Evolutionary conservation across 345 rosid genomes (phyloP).

Genomic region (Citrus hindsii): DNA sequence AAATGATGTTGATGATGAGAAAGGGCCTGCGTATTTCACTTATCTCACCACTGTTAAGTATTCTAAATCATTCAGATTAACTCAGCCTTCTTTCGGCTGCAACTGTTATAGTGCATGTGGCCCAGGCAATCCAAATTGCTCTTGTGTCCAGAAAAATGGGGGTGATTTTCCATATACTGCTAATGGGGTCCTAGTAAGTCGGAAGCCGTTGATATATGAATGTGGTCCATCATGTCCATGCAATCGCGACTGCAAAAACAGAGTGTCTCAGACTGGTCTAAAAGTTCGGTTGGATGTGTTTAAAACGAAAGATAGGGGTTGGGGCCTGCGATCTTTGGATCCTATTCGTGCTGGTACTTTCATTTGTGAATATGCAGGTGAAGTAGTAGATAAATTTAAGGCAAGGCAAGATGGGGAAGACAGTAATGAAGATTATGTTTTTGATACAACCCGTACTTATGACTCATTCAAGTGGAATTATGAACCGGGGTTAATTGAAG

Average conservation of each 20-base stretch:
- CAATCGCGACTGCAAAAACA: constrained; percentile 59
- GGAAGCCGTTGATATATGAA: constrained; percentile 65
- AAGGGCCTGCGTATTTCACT: constrained; percentile 66
- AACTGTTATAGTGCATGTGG: constrained; percentile 49
- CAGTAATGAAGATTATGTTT: constrained; percentile 48
- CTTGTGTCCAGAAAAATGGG: constrained; percentile 67
- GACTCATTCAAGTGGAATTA: constrained; percentile 6
- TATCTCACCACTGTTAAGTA: constrained; percentile 51
- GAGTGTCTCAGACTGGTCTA: constrained; percentile 62
- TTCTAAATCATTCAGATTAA: constrained; percentile 37
- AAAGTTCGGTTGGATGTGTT: constrained; percentile 45
- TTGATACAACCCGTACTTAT: constrained; percentile 50
- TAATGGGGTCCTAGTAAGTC: constrained; percentile 54
- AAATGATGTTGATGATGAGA: constrained; percentile 80
- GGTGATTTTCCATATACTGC: constrained; percentile 61
- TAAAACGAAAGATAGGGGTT: constrained; percentile 74
- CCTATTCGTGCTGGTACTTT: constrained; percentile 84
- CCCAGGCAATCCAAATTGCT: constrained; percentile 64
- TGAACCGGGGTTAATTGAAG: constrained; percentile 10
- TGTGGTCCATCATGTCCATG: constrained; percentile 84
- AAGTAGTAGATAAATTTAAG: constrained; percentile 50
- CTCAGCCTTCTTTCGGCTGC: constrained; percentile 45
- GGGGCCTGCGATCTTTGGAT: constrained; percentile 93
- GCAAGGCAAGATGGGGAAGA: constrained; percentile 28
- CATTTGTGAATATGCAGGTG: constrained; percentile 86